Evolutionary conservation across 2,329 filamentous ascomycete genomes (phyloP).

Genomic region (Metarhizium humberi): DNA sequence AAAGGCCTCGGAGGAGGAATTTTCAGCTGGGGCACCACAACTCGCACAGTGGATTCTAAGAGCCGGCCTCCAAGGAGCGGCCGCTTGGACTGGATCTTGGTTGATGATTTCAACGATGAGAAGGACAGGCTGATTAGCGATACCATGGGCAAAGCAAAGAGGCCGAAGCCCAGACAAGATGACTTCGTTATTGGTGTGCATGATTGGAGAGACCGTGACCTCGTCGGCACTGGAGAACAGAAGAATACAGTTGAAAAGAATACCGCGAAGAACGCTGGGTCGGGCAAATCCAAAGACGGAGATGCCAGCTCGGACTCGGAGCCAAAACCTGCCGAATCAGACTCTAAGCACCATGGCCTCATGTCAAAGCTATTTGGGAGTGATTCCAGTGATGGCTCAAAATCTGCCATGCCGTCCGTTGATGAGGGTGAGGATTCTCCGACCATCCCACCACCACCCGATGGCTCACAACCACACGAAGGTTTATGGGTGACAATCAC

Average conservation of each 20-base stretch:
- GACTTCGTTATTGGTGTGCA: constrained; percentile 76
- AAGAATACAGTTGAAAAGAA: constrained; percentile 5
- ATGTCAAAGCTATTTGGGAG: constrained; percentile 43
- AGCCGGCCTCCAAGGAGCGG: constrained; percentile 64
- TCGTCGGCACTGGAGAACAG: constrained; percentile 10
- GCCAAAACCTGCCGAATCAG: constrained; percentile 20
- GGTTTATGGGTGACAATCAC: constrained; percentile 96
- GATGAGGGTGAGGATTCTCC: constrained; percentile 11
- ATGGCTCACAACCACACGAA: constrained; percentile 32
- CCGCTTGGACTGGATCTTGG: constrained; percentile 62
- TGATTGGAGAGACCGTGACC: constrained; percentile 74
- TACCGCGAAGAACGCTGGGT: neutral
- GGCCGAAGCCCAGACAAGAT: constrained; percentile 14
- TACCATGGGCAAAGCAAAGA: constrained; percentile 22
- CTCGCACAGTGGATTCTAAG: constrained; percentile 33
- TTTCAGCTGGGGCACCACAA: constrained; percentile 25
- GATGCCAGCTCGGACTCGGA: neutral
- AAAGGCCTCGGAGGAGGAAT: constrained; percentile 8
- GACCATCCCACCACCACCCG: constrained; percentile 1
- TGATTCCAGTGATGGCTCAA: constrained; percentile 16
- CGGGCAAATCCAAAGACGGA: neutral
- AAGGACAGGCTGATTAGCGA: constrained; percentile 34
- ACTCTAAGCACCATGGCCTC: constrained; percentile 25
- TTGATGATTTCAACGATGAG: constrained; percentile 56
- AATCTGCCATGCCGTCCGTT: constrained; percentile 16